Evolutionary conservation across 192 early-diverging fungal genomes (phyloP).

Genomic region (Podila epigama): DNA sequence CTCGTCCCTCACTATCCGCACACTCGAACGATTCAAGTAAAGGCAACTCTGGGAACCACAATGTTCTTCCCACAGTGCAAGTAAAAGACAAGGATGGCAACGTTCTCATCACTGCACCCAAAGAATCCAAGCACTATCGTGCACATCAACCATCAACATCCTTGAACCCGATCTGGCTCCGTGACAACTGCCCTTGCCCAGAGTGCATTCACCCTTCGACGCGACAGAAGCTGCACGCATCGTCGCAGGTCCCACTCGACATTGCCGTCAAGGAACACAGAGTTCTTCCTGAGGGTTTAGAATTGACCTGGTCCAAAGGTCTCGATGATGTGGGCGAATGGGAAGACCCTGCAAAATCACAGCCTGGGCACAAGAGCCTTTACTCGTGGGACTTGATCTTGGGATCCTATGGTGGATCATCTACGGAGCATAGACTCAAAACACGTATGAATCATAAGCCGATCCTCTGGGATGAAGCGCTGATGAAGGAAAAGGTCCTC

Average conservation of each 20-base stretch:
- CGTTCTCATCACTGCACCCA: constrained; percentile 3
- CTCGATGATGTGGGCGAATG: constrained; percentile 47
- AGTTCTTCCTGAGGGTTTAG: constrained; percentile 28
- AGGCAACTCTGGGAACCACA: too few relatives aligned
- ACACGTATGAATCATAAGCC: constrained; percentile 41
- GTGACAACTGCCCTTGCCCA: constrained; percentile 68
- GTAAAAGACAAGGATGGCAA: neutral
- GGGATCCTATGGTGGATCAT: constrained; percentile 30
- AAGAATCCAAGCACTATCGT: constrained; percentile 13
- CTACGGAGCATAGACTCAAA: constrained; percentile 10
- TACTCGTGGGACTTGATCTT: constrained; percentile 43
- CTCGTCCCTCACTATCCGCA: too few relatives aligned
- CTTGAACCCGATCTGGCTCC: constrained; percentile 57
- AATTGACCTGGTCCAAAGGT: constrained; percentile 57
- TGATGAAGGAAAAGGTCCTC: constrained; percentile 50
- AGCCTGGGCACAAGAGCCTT: constrained; percentile 30
- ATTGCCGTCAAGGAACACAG: constrained; percentile 34
- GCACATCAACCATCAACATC: constrained; percentile 11
- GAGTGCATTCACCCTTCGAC: constrained; percentile 63
- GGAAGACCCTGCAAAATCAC: constrained; percentile 27
- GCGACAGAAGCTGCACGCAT: constrained; percentile 65
- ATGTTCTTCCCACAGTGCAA: constrained; percentile 1
- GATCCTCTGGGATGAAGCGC: constrained; percentile 49
- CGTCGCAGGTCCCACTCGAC: constrained; percentile 57
- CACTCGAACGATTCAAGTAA: too few relatives aligned